A percentile compares a stretch with the other conserved stretches of the same genome.
phyloP scores from a whole-genome alignment of 352 stramenopile species.

The Globisporangium okanoganense region DNA sequence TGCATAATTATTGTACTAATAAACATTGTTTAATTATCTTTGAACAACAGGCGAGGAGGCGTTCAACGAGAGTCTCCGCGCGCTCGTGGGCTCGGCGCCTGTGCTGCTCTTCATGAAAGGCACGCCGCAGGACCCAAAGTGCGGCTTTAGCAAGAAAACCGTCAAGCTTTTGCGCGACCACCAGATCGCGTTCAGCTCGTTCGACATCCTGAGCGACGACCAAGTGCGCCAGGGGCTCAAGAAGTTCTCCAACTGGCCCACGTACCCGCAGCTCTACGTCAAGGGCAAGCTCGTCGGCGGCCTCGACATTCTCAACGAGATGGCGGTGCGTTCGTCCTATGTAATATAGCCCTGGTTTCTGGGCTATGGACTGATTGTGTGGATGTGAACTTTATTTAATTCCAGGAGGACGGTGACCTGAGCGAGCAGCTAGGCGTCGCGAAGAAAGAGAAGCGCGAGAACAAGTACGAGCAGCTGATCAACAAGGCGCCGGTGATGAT shows the following conservation, averaged over 20 bases:
- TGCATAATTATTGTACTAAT: neutral
- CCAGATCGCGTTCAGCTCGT: slow-evolving; percentile 92
- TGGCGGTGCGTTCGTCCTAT: slow-evolving; percentile 39
- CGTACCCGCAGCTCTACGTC: slow-evolving; percentile 96
- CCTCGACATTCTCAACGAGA: slow-evolving; percentile 95
- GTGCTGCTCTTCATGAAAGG: slow-evolving; percentile 97
- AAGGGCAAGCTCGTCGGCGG: slow-evolving; percentile 92
- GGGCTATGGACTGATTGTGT: neutral
- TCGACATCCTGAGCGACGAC: slow-evolving; percentile 93
- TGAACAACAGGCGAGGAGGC: slow-evolving; percentile 48
- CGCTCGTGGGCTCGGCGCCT: slow-evolving; percentile 83
- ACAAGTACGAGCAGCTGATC: slow-evolving; percentile 89
- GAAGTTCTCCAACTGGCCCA: slow-evolving; percentile 96
- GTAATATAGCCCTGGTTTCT: neutral
- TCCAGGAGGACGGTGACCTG: slow-evolving; percentile 85
- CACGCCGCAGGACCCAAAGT: slow-evolving; percentile 85
- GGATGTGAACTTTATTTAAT: neutral
- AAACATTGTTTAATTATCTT: slow-evolving; percentile 3
- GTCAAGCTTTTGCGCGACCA: slow-evolving; percentile 89
- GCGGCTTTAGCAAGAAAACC: slow-evolving; percentile 93
- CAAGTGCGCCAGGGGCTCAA: slow-evolving; percentile 96
- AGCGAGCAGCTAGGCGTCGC: slow-evolving; percentile 87
- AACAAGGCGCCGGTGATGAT: slow-evolving; percentile 93
- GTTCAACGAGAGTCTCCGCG: slow-evolving; percentile 83
- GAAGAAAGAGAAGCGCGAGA: slow-evolving; percentile 83